These are phyloP conservation scores for Citeromyces matritensis DNA, from an alignment of 805 yeast genomes.

Conservation along the genomic window DNA sequence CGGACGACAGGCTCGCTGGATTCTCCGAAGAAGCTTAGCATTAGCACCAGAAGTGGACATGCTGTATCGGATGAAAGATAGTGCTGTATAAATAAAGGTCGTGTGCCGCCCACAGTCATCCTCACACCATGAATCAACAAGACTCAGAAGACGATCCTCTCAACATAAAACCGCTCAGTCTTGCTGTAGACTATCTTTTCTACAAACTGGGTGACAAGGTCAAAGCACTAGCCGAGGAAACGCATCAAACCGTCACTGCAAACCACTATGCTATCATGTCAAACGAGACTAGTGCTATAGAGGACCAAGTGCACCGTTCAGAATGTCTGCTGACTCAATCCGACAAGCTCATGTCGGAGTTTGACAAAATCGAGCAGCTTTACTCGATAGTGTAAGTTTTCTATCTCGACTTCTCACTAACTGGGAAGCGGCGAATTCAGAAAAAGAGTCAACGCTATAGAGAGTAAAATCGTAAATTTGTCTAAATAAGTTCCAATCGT, in stretches of 20 bases:
- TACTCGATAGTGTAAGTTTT: conserved; percentile 6
- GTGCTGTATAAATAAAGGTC: neutral
- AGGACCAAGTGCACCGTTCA: conserved; percentile 7
- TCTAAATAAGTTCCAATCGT: conserved; percentile 4
- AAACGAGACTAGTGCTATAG: conserved; percentile 9
- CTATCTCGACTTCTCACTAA: too few species aligned
- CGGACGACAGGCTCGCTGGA: conserved; percentile 75
- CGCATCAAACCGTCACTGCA: conserved; percentile 11
- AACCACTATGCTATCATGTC: conserved; percentile 10
- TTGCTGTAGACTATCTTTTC: conserved; percentile 50
- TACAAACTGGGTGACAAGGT: conserved; percentile 47
- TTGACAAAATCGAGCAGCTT: conserved; percentile 17
- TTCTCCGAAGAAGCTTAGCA: conserved; percentile 19
- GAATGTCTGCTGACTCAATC: conserved; percentile 9
- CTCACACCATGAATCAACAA: neutral
- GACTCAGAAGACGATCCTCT: conserved; percentile 40
- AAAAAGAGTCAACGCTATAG: neutral
- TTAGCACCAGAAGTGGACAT: conserved; percentile 11
- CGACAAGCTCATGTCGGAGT: conserved; percentile 12
- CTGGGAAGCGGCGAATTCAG: conserved; percentile 4
- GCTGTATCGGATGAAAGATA: neutral
- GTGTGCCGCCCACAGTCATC: too few species aligned
- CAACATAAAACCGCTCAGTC: conserved; percentile 40
- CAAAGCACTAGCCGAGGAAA: conserved; percentile 13
- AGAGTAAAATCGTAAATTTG: neutral